Percentiles rank a stretch among this genome's conserved stretches.
Conservation (phyloP, 129 eudicot genomes). For the Centella asiatica region DNA sequence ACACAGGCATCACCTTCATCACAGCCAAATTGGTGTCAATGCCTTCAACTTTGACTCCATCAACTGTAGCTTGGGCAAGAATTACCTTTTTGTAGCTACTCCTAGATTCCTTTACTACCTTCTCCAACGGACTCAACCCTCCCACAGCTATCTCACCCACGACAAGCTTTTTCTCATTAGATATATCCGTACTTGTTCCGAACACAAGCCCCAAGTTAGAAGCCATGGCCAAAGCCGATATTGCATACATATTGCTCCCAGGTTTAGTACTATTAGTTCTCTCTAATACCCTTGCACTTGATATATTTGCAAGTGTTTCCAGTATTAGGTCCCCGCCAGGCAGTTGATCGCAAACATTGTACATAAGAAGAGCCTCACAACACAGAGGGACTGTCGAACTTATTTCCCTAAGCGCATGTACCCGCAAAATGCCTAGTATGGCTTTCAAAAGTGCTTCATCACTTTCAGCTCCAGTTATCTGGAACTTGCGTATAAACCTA, state of each 20-base stretch:
- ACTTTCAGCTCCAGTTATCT: constrained; percentile 49
- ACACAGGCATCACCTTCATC: constrained; percentile 48
- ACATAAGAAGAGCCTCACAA: constrained; percentile 68
- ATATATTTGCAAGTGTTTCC: constrained; percentile 61
- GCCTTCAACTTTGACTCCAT: constrained; percentile 95
- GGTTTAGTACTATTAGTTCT: constrained; percentile 24
- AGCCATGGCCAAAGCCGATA: constrained; percentile 67
- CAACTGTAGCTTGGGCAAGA: constrained; percentile 81
- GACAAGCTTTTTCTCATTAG: constrained; percentile 26
- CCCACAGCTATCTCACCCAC: constrained; percentile 89
- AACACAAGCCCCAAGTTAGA: constrained; percentile 54
- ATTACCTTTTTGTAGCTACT: constrained; percentile 70
- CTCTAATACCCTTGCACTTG: constrained; percentile 38
- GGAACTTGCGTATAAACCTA: constrained; percentile 53
- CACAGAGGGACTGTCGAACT: constrained; percentile 38
- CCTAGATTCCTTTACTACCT: constrained; percentile 72
- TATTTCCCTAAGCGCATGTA: constrained; percentile 73
- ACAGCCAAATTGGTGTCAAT: constrained; percentile 89
- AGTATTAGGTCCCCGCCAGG: constrained; percentile 88
- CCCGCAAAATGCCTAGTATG: constrained; percentile 67
- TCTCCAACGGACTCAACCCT: constrained; percentile 69
- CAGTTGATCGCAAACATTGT: constrained; percentile 85
- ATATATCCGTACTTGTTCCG: constrained; percentile 38
- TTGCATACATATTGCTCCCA: constrained; percentile 45
- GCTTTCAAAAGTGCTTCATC: constrained; percentile 82